Conservation (phyloP, 768 basidiomycete genomes). For the Rubroboletus pulcherrimus region DNA sequence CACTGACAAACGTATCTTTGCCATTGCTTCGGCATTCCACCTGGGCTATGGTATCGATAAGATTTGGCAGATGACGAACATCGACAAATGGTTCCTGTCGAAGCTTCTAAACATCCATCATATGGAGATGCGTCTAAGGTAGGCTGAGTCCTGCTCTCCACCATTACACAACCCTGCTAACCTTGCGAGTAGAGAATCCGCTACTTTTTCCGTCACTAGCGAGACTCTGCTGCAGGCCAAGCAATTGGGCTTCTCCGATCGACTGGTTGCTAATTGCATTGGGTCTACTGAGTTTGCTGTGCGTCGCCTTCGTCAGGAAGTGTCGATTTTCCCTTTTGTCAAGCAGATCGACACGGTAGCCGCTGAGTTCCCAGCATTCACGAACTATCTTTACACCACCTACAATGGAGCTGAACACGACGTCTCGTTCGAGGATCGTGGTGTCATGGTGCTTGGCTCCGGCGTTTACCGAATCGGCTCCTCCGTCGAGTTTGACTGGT, state of each 20-base stretch:
- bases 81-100: slow-evolving; percentile 97
- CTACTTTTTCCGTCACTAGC: slow-evolving; percentile 58
- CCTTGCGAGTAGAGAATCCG: slow-evolving; percentile 46
- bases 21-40: slow-evolving; percentile 91
- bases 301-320: slow-evolving; percentile 83
- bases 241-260: slow-evolving; percentile 94
- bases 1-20: slow-evolving; percentile 96
- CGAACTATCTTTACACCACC: slow-evolving; percentile 98
- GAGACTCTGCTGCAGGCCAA: slow-evolving; percentile 77
- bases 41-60: slow-evolving; percentile 92
- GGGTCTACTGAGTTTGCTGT: slow-evolving; percentile 92
- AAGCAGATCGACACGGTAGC: slow-evolving; percentile 99
- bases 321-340: slow-evolving; percentile 80
- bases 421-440: slow-evolving; percentile 81
- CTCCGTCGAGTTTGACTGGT: slow-evolving; percentile 99
- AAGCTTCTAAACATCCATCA: slow-evolving; percentile 79
- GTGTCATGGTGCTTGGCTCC: slow-evolving; percentile 96
- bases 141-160: slow-evolving; percentile 21
- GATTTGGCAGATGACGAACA: slow-evolving; percentile 96
- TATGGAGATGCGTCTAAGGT: slow-evolving; percentile 79
- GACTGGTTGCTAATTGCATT: slow-evolving; percentile 78
- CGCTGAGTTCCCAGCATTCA: slow-evolving; percentile 97
- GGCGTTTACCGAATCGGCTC: slow-evolving; percentile 99
- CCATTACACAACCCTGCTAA: not conserved
- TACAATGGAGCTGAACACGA: slow-evolving; percentile 98